Base-by-base conservation (phyloP, 257 asterid genomes). In the Thymus mandschuricus region DNA sequence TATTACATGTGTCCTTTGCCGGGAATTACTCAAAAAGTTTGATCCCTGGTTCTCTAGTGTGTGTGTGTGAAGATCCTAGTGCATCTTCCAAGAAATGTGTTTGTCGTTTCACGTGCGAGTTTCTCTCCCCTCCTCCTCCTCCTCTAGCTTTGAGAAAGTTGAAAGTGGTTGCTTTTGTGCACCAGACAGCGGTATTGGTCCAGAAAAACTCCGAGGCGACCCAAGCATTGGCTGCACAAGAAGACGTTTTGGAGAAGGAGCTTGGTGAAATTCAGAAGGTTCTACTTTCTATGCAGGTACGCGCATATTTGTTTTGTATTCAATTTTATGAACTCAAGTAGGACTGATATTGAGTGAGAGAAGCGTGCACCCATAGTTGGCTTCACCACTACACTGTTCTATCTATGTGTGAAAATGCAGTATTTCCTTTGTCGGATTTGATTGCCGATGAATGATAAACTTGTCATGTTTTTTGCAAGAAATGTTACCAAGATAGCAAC, bases 261-360 rank as follows among this genome's bases (percentile, higher is more conserved):
- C 92, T 93, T 30, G 86, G 90, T 76, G 98, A 93, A 84, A 84
- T 89, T 78, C 97, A 91, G 79, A 91, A 87, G 80, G 92, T 86
- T 87, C 80, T 93, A 12, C 82, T 93, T 76, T 92, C 97, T 75
- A 93, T 93, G 97, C 98, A 93, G 96, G 98, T 93, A 87, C 5
- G 6, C 6, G 7, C 41, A 68, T 48, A 60, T 54, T 43, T 13
- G 6, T 34, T 46, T 21, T 21, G 21, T 21, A 1, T 31, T 40
- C 38, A 15, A 45, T 29, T 21, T 69, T 43, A 7, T 66, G 29
- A 66, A 60, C 54, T 29, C 30, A 11, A 51, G 49, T 5, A 35
- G 27, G 29, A 33, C 21, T 21, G 21, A 21, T 21, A 21, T 21
- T 21, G 21, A 21, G 21, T 21, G 21, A 21, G 21, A 21, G 21